A percentile compares a stretch with the other conserved stretches of the same genome.
Evolutionary conservation across 352 stramenopile species (phyloP).

Genomic region (Phytophthora capsici): DNA sequence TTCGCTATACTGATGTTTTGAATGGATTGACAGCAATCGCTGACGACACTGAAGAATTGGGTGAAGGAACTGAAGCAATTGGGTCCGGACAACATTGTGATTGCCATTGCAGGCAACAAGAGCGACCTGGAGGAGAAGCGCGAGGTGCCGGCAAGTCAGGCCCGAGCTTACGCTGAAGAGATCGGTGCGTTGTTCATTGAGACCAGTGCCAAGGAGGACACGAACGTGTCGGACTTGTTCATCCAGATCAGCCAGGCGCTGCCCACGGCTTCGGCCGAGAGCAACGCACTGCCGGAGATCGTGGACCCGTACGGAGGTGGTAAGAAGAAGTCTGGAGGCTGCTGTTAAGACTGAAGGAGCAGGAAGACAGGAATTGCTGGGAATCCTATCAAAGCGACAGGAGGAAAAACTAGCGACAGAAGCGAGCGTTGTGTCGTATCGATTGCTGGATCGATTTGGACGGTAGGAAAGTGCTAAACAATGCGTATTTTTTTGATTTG

Average conservation of each 20-base stretch:
- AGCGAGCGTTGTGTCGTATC: conserved; percentile 5
- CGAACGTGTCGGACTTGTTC: conserved; percentile 95
- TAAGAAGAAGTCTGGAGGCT: conserved; percentile 86
- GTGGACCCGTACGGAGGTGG: conserved; percentile 84
- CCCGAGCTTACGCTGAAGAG: conserved; percentile 92
- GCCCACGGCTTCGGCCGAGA: conserved; percentile 72
- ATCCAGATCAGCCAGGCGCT: conserved; percentile 89
- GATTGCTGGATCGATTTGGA: conserved; percentile 13
- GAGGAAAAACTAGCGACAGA: conserved; percentile 15
- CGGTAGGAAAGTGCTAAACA: conserved; percentile 30
- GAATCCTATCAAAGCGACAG: conserved; percentile 7
- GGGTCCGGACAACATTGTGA: conserved; percentile 93
- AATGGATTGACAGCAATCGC: conserved; percentile 71
- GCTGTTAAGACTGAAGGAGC: conserved; percentile 56
- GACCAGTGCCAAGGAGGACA: conserved; percentile 95
- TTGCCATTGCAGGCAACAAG: conserved; percentile 96
- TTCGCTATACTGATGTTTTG: not conserved
- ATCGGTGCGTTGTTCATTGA: conserved; percentile 94
- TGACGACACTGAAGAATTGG: conserved; percentile 96
- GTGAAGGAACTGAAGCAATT: conserved; percentile 94
- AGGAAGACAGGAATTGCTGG: conserved; percentile 13
- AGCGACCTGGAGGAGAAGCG: conserved; percentile 91
- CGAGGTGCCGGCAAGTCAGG: conserved; percentile 87
- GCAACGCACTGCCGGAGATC: conserved; percentile 85
- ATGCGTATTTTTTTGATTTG: conserved; percentile 50